phyloP scores from a whole-genome alignment of 345 rosid species.

The Bruguiera gymnorhiza region DNA sequence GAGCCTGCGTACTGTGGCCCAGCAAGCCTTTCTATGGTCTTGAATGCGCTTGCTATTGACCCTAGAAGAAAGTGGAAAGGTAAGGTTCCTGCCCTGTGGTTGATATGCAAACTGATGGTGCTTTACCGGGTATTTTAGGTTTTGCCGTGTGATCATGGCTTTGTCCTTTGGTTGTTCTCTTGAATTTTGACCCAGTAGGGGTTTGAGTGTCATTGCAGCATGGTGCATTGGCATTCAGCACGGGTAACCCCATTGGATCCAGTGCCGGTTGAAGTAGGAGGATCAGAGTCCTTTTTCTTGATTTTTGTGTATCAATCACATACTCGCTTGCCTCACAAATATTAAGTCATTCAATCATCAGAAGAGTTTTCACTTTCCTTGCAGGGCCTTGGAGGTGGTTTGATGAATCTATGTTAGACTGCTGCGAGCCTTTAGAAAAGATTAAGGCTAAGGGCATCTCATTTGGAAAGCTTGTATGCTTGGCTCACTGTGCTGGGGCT shows the following conservation, averaged over 20 bases:
- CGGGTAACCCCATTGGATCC: not conserved
- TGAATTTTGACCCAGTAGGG: not conserved
- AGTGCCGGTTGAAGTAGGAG: not conserved
- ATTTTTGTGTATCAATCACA: not conserved
- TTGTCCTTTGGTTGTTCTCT: not conserved
- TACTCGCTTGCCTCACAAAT: too few relatives aligned
- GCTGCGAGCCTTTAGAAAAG: slow-evolving; percentile 85
- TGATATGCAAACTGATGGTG: not conserved
- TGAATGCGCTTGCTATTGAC: slow-evolving; percentile 88
- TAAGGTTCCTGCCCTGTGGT: slow-evolving; percentile 1
- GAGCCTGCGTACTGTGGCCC: slow-evolving; percentile 91
- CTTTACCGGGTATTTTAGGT: not conserved
- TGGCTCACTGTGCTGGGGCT: slow-evolving; percentile 91
- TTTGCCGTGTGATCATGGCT: not conserved
- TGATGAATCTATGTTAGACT: slow-evolving; percentile 91
- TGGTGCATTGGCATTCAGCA: not conserved
- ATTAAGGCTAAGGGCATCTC: slow-evolving; percentile 82
- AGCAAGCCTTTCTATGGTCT: slow-evolving; percentile 83
- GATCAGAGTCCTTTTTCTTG: not conserved
- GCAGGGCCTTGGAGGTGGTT: slow-evolving; percentile 99
- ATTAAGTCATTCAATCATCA: too few relatives aligned
- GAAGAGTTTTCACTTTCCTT: slow-evolving; percentile 15
- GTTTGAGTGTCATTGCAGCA: not conserved
- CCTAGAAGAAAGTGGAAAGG: slow-evolving; percentile 89
- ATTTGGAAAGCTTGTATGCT: slow-evolving; percentile 83